Conservation (phyloP, 2,329 filamentous ascomycete species). For the Alternaria rosae region DNA sequence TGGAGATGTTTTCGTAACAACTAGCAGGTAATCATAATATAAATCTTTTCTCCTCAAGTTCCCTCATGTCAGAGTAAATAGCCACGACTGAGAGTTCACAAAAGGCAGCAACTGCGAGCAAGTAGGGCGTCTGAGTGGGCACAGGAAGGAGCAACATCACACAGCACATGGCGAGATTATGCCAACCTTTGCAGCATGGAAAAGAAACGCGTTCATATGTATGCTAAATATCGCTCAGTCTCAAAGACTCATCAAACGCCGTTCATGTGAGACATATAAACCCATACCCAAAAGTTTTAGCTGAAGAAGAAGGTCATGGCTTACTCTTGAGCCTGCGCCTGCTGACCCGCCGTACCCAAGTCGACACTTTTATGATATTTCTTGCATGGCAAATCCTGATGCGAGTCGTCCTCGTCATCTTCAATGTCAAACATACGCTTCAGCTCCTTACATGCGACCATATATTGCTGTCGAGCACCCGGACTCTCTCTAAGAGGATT, state of each 20-base stretch:
- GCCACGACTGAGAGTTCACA: not conserved
- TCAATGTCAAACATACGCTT: conserved; percentile 53
- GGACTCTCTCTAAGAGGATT: conserved; percentile 64
- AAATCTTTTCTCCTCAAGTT: not conserved
- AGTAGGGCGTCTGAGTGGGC: not conserved
- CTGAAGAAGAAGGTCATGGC: too few species aligned
- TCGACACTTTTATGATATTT: conserved; percentile 22
- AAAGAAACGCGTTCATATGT: not conserved
- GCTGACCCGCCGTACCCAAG: not conserved
- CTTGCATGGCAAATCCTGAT: conserved; percentile 12
- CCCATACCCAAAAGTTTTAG: not conserved
- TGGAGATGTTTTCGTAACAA: not conserved
- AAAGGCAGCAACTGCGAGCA: not conserved
- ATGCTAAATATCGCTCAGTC: not conserved
- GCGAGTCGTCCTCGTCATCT: conserved; percentile 34
- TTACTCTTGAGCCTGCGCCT: not conserved
- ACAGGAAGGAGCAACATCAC: not conserved
- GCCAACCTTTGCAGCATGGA: not conserved
- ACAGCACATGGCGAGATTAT: not conserved
- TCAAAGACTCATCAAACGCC: not conserved
- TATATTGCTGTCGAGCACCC: conserved; percentile 63
- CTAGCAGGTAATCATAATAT: not conserved
- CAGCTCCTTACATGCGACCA: conserved; percentile 61
- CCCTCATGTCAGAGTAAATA: not conserved
- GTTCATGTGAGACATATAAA: not conserved